Percentiles rank a stretch among this genome's conserved stretches.
Evolutionary conservation across 177 flowering plant species (phyloP).

Genomic region (Viscum album): DNA sequence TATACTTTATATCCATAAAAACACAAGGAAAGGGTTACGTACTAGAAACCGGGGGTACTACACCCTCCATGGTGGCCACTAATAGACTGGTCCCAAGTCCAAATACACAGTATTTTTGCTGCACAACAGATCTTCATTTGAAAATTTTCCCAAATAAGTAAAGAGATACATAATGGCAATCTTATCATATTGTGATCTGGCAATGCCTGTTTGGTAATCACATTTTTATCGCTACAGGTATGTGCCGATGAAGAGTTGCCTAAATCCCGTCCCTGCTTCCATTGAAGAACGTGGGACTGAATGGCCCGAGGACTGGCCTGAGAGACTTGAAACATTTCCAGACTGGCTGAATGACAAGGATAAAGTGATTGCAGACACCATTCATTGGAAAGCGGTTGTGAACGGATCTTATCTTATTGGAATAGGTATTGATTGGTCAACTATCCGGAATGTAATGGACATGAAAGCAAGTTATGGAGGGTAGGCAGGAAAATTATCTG

Average conservation of each 20-base stretch:
- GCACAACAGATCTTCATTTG: no score
- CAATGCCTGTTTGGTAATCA: not conserved
- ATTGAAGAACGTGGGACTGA: constrained; percentile 83
- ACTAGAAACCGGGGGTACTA: no score
- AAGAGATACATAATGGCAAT: no score
- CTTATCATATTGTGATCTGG: no score
- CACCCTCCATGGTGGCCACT: no score
- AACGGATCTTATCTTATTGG: constrained; percentile 74
- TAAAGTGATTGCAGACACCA: constrained; percentile 48
- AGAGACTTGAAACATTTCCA: constrained; percentile 69
- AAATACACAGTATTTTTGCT: no score
- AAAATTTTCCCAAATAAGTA: no score
- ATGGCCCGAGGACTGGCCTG: constrained; percentile 99
- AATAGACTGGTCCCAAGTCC: no score
- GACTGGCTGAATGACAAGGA: constrained; percentile 72
- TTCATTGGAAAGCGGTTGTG: constrained; percentile 72
- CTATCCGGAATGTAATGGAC: constrained; percentile 76
- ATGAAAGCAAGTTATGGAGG: constrained; percentile 95
- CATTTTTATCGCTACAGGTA: constrained; percentile 40
- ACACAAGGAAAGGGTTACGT: no score
- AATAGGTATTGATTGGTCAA: constrained; percentile 80
- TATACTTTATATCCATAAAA: no score
- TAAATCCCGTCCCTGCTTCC: constrained; percentile 64
- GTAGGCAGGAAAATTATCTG: constrained; percentile 30
- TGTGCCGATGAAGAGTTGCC: constrained; percentile 55